Percentiles rank a stretch among this genome's conserved stretches.
These are phyloP conservation scores for Ustilago bromivora DNA, from an alignment of 1,284 basidiomycete genomes.

Conservation along the genomic window DNA sequence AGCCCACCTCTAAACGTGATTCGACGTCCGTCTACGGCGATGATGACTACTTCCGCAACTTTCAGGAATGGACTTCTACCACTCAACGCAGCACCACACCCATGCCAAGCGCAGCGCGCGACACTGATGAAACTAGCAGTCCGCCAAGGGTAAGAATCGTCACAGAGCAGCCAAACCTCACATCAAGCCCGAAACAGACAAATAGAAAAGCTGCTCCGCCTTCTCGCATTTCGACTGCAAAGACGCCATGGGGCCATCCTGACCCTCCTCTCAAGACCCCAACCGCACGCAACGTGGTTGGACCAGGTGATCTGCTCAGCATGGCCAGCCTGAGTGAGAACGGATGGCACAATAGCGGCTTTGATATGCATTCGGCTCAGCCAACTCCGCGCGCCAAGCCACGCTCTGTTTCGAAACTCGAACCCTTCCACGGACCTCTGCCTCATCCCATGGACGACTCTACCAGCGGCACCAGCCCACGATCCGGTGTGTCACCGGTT, in stretches of 20 bases:
- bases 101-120: slow-evolving; percentile 14
- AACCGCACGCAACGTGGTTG: slow-evolving; percentile 61
- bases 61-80: slow-evolving; percentile 42
- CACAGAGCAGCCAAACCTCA: slow-evolving; percentile 7
- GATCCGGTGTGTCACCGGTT: slow-evolving; percentile 24
- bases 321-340: slow-evolving; percentile 69
- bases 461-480: slow-evolving; percentile 26
- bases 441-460: slow-evolving; percentile 45
- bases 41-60: slow-evolving; percentile 56
- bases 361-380: slow-evolving; percentile 41
- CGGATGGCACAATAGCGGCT: slow-evolving; percentile 31
- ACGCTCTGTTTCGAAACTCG: slow-evolving; percentile 37
- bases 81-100: slow-evolving; percentile 42
- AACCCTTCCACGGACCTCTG: slow-evolving; percentile 42
- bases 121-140: slow-evolving; percentile 6
- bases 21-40: slow-evolving; percentile 32
- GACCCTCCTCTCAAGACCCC: slow-evolving; percentile 64
- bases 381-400: slow-evolving; percentile 48
- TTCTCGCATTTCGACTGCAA: slow-evolving; percentile 19
- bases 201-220: slow-evolving; percentile 10
- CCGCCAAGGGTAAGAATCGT: slow-evolving; percentile 32
- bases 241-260: slow-evolving; percentile 62
- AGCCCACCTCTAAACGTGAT: slow-evolving; percentile 42
- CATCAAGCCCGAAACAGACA: slow-evolving; percentile 27
- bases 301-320: slow-evolving; percentile 73